phyloP scores from a whole-genome alignment of 441 rosid species.

The Jatropha podagrica region DNA sequence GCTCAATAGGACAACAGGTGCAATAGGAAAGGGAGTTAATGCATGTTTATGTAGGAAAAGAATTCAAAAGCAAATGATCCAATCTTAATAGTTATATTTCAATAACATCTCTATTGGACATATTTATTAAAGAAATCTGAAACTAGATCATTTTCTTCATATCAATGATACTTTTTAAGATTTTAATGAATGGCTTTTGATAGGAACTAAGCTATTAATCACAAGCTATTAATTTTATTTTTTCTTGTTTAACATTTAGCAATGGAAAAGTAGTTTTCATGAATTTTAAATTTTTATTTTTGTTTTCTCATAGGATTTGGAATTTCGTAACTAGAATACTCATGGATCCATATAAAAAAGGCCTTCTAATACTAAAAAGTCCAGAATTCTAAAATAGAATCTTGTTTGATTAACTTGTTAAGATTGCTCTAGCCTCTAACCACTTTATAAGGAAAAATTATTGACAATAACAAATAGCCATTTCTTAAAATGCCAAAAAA shows the following conservation, averaged over 20 bases:
- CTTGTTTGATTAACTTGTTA: neutral
- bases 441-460: too few relatives aligned
- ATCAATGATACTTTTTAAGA: neutral
- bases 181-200: neutral
- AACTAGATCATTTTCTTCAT: neutral
- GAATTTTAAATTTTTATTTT: neutral
- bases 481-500: too few relatives aligned
- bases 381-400: neutral
- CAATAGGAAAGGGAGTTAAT: neutral
- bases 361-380: neutral
- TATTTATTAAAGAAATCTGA: neutral
- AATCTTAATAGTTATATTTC: neutral
- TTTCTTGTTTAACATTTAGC: neutral
- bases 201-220: neutral
- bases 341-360: neutral
- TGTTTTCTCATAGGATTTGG: neutral
- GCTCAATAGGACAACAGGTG: neutral
- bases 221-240: neutral
- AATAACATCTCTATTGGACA: neutral
- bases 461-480: too few relatives aligned
- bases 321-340: neutral
- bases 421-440: neutral
- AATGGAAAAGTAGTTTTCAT: neutral
- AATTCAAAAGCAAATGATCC: neutral
- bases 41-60: neutral